phyloP scores from a whole-genome alignment of 2,329 filamentous ascomycete genomes.

The Penicillium sclerotigenum region DNA sequence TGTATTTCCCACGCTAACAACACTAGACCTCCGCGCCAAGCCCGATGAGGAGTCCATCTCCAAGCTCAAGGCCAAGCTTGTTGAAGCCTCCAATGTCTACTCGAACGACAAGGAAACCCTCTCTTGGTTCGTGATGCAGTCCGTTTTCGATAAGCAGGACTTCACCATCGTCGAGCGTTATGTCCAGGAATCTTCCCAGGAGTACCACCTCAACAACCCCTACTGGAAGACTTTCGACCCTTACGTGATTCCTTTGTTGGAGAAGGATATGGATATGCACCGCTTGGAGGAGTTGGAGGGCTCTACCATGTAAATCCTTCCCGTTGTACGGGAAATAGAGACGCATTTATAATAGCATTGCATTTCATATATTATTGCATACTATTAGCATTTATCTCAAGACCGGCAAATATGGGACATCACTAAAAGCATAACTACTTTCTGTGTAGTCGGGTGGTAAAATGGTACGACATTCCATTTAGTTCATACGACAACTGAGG shows the following conservation, averaged over 20 bases:
- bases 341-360: not conserved
- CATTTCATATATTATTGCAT: not conserved
- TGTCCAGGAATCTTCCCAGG: constrained; percentile 58
- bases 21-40: constrained; percentile 60
- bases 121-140: constrained; percentile 76
- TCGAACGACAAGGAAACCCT: constrained; percentile 68
- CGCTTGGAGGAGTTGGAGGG: constrained; percentile 63
- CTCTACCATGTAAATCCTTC: constrained; percentile 6
- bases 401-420: not conserved
- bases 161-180: constrained; percentile 77
- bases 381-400: not conserved
- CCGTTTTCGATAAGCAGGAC: constrained; percentile 62
- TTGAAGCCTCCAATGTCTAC: constrained; percentile 71
- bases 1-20: not conserved
- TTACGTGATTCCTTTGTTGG: constrained; percentile 67
- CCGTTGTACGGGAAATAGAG: not conserved
- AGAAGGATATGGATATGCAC: constrained; percentile 66
- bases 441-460: not conserved
- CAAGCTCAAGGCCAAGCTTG: constrained; percentile 68
- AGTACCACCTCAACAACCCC: constrained; percentile 64
- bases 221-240: constrained; percentile 76
- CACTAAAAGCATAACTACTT: not conserved
- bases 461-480: not conserved
- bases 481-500: not conserved
- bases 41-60: constrained; percentile 60